A percentile compares a stretch with the other conserved stretches of the same genome.
These are phyloP conservation scores for Candida succiphila DNA, from an alignment of 805 yeast genomes.

Conservation along the genomic window DNA sequence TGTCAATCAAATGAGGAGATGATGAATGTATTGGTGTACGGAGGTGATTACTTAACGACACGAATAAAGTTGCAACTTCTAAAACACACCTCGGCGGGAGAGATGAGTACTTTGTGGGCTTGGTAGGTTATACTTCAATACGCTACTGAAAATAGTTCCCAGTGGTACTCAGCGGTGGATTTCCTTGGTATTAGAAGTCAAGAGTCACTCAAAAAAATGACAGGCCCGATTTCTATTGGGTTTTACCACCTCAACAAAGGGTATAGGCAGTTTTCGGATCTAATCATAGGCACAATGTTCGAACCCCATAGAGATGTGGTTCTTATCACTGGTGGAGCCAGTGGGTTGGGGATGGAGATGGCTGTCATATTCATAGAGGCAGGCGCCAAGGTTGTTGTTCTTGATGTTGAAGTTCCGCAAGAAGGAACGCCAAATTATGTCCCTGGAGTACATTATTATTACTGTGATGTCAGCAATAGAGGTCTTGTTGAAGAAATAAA, in stretches of 20 bases:
- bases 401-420: constrained; percentile 46
- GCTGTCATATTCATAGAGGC: constrained; percentile 32
- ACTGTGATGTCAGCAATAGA: constrained; percentile 61
- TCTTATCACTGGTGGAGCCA: constrained; percentile 74
- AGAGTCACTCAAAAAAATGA: too few species aligned
- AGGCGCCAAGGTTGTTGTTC: constrained; percentile 47
- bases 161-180: too few species aligned
- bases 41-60: too few species aligned
- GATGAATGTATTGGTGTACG: too few species aligned
- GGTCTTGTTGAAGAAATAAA: constrained; percentile 32
- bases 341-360: constrained; percentile 69
- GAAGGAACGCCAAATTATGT: constrained; percentile 18
- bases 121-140: too few species aligned
- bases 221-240: constrained; percentile 16
- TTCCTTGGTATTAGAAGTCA: too few species aligned
- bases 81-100: too few species aligned
- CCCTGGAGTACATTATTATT: constrained; percentile 39
- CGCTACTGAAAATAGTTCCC: too few species aligned
- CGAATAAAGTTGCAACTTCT: too few species aligned
- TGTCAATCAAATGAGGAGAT: too few species aligned
- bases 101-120: too few species aligned
- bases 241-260: constrained; percentile 17
- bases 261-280: constrained; percentile 23
- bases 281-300: constrained; percentile 39
- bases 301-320: constrained; percentile 51